Conservation (phyloP, 2,329 filamentous ascomycete species). For the Claviceps monticola region DNA sequence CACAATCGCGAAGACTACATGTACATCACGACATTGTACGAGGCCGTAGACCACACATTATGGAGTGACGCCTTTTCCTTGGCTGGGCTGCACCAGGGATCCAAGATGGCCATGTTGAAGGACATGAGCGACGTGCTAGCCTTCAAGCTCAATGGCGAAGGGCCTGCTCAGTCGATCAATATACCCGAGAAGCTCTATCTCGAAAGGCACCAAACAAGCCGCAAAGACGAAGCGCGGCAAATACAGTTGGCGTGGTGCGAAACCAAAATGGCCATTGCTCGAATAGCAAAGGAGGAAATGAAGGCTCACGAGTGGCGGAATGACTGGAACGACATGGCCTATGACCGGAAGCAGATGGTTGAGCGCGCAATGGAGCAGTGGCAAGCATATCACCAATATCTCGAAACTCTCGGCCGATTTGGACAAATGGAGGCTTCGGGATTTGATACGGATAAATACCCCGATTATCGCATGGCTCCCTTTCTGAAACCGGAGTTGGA, state of each 20-base stretch:
- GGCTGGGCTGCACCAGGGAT: constrained; percentile 20
- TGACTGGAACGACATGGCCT: constrained; percentile 12
- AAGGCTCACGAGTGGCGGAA: constrained; percentile 15
- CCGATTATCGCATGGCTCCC: constrained; percentile 26
- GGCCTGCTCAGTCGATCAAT: constrained; percentile 29
- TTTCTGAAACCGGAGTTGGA: constrained; percentile 19
- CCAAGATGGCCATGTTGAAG: constrained; percentile 29
- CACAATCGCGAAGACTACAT: constrained; percentile 22
- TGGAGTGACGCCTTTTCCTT: constrained; percentile 30
- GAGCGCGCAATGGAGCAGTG: constrained; percentile 18
- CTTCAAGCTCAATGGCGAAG: constrained; percentile 29
- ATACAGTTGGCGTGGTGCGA: constrained; percentile 27
- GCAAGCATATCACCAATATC: constrained; percentile 19
- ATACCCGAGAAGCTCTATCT: constrained; percentile 39
- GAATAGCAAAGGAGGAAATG: constrained; percentile 13
- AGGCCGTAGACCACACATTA: constrained; percentile 33
- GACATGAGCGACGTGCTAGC: constrained; percentile 36
- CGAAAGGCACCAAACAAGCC: constrained; percentile 35
- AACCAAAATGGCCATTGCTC: constrained; percentile 16
- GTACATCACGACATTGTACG: constrained; percentile 30
- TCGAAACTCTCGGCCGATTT: constrained; percentile 23
- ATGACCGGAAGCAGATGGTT: constrained; percentile 19
- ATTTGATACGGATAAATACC: constrained; percentile 24
- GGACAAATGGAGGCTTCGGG: constrained; percentile 22
- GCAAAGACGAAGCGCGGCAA: constrained; percentile 30